phyloP scores from a whole-genome alignment of 108 stramenopile genomes.

The Cyclotella atomus region DNA sequence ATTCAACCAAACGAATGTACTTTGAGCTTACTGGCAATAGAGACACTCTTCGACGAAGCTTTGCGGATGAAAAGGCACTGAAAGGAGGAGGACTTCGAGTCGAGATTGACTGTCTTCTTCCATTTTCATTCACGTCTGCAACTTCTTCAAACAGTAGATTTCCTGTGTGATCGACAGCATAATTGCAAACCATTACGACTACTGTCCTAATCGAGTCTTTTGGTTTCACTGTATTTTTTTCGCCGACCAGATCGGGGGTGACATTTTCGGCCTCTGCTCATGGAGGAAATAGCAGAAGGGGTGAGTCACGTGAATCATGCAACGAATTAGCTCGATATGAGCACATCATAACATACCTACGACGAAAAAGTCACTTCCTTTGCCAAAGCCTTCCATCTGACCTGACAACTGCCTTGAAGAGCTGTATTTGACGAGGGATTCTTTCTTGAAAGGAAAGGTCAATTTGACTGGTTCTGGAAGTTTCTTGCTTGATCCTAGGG shows the following conservation, averaged over 20 bases:
- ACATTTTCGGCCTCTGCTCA: constrained; percentile 48
- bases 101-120: constrained; percentile 3
- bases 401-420: constrained; percentile 14
- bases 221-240: background rate
- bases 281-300: background rate
- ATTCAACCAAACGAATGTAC: constrained; percentile 62
- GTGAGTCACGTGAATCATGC: background rate
- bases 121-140: background rate
- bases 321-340: background rate
- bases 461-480: constrained; percentile 65
- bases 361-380: constrained; percentile 70
- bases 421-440: constrained; percentile 30
- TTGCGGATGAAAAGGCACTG: constrained; percentile 68
- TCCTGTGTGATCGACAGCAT: constrained; percentile 87
- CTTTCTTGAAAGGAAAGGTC: constrained; percentile 61
- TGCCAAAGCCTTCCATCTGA: constrained; percentile 1
- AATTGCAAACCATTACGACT: constrained; percentile 71
- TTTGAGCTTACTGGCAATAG: constrained; percentile 63
- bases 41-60: constrained; percentile 63
- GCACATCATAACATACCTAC: constrained; percentile 5
- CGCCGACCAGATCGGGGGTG: constrained; percentile 38
- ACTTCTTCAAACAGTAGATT: constrained; percentile 70
- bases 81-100: constrained; percentile 48
- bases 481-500: constrained; percentile 52
- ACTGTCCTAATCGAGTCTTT: constrained; percentile 45